Conservation (phyloP, 495 filamentous ascomycete species). For the Lasiosphaeria hispida region DNA sequence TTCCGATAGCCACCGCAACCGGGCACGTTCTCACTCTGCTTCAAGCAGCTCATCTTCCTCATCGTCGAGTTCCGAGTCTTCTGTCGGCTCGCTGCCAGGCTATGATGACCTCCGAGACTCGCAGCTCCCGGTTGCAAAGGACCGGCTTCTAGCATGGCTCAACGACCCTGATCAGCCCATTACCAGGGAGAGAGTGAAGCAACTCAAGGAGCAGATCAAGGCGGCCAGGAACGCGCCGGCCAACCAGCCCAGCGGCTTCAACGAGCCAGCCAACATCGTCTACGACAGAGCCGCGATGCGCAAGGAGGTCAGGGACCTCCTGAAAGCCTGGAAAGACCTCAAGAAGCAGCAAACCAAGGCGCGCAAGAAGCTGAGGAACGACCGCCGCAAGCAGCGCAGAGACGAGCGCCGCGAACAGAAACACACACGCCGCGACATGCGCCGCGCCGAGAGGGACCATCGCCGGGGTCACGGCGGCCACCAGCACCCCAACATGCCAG, state of each 20-base stretch:
- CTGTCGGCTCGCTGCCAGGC: constrained; percentile 46
- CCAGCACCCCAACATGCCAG: neutral
- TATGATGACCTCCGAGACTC: constrained; percentile 42
- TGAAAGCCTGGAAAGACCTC: constrained; percentile 39
- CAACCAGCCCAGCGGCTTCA: constrained; percentile 12
- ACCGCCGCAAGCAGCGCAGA: constrained; percentile 24
- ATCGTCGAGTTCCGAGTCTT: constrained; percentile 38
- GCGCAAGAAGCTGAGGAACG: constrained; percentile 24
- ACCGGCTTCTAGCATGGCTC: constrained; percentile 40
- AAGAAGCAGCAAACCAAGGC: constrained; percentile 40
- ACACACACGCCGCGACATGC: constrained; percentile 25
- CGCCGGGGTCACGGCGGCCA: constrained; percentile 11
- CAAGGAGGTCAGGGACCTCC: constrained; percentile 37
- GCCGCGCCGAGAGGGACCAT: constrained; percentile 22
- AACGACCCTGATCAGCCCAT: constrained; percentile 42
- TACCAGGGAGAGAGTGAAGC: constrained; percentile 40
- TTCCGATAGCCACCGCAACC: neutral
- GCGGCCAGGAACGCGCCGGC: constrained; percentile 28
- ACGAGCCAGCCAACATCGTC: constrained; percentile 11
- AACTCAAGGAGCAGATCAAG: constrained; percentile 38
- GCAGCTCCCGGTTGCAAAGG: constrained; percentile 40
- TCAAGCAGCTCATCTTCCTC: neutral
- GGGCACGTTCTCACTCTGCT: constrained; percentile 17
- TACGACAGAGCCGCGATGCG: constrained; percentile 32
- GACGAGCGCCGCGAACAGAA: constrained; percentile 33